Base-by-base conservation (phyloP, 176 grass and related monocot genomes). In the Melocanna baccifera region DNA sequence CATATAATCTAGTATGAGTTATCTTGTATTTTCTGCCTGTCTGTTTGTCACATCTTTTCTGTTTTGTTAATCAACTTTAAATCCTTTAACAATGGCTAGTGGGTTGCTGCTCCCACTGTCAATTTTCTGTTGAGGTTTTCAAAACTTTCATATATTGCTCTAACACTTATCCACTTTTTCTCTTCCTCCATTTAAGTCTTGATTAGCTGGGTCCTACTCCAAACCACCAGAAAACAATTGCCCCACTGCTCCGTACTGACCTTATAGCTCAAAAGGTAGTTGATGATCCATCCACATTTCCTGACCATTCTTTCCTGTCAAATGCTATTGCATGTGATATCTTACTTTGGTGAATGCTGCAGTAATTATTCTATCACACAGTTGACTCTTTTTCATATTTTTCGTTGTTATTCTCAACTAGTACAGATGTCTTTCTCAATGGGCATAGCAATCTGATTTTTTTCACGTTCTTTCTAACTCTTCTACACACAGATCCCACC, bases 51-150 rank as follows among this genome's bases (percentile, higher is more conserved):
- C 50, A 67, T 67, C 59, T 66, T 74, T 32, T 26, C 70, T 56
- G 13, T 67, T 62, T 53, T 70, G 30, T 82, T 53, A 81, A 81
- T 76, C 32, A 63, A 76, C 83, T 85, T 86, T 26, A 81, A 51
- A 52, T 75, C 53, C 6, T 68, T 89, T 12, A 68, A 63, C 13
- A 53, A 23, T 62, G 3, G 32, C 70, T 82, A 40, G 45, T 47
- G 66, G 67, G 46, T 64, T 81, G 64, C 7, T 86, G 36, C 72
- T 76, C 34, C 78, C 56, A 69, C 41, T 36, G 50, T 52, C 30
- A 43, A 25, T 37, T 82, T 61, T 53, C 8, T 75, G 2, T 78
- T 47, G 18, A 16, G 67, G 3, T 62, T 57, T 48, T 37, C 19
- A 78, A 62, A 86, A 45, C 73, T 46, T 68, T 43, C 50, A 46